Evolutionary conservation across 768 basidiomycete species (phyloP), one percentile per base, ranked within the genome.

Genomic region (Suillus fuscotomentosus): DNA sequence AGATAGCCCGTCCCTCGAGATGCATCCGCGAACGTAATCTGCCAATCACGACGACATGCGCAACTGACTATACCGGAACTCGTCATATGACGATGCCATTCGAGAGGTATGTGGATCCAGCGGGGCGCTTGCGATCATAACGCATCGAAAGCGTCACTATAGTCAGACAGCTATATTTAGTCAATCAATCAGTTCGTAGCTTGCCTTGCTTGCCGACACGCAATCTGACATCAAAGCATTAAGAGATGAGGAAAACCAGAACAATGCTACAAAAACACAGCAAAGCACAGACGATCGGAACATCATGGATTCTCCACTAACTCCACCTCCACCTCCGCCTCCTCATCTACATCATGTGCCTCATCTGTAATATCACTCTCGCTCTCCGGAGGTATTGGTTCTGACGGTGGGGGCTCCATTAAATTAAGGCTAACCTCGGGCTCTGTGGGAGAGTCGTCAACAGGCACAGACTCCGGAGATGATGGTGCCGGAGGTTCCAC

Each of bases 291-390:
- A 59, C 17, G 39, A 27, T 10, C 24, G 24, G 27, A 31, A 22
- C 24, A 31, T 61, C 31, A 60, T 31, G 22, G 3, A 14, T 22
- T 14, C 63, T 66, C 67, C 65, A 61, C 50, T 2, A 53, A 53
- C 31, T 31, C 68, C 66, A 65, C 67, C 69, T 60, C 60, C 70
- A 47, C 47, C 31, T 50, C 60, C 66, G 42, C 47, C 22, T 50
- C 59, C 31, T 74, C 70, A 68, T 76, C 60, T 41, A 62, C 67
- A 59, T 62, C 72, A 62, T 54, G 65, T 51, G 60, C 70, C 61
- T 77, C 74, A 48, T 77, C 76, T 66, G 74, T 72, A 69, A 75
- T 77, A 71, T 77, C 74, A 67, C 76, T 72, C 63, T 74, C 73
- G 61, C 68, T 76, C 65, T 75, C 74, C 62, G 74, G 74, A 0